Conservation (phyloP, 768 basidiomycete species). For the Mycena haematopus region DNA sequence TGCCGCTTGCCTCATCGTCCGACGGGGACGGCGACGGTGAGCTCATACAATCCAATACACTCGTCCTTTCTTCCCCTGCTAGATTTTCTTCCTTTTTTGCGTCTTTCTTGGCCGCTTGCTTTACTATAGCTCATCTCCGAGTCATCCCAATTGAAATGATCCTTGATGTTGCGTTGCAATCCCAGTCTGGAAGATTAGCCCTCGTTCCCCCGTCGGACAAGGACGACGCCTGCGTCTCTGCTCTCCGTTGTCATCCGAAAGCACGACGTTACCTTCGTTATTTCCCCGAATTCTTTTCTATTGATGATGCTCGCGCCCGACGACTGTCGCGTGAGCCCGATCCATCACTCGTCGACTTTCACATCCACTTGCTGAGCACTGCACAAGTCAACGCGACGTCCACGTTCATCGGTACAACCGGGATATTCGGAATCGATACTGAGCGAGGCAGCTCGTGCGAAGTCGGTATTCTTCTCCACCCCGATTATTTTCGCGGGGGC, state of each 20-base stretch:
- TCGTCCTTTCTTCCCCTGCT: too few relatives aligned
- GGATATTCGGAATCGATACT: slow-evolving; percentile 50
- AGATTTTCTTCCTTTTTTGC: too few relatives aligned
- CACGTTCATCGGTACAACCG: slow-evolving; percentile 46
- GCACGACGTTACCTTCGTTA: slow-evolving; percentile 46
- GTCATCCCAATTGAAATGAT: neutral
- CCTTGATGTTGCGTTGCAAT: neutral
- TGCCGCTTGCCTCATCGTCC: too few relatives aligned
- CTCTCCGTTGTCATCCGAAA: slow-evolving; percentile 46
- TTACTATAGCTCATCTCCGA: too few relatives aligned
- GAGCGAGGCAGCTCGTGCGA: slow-evolving; percentile 44
- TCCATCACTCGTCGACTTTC: slow-evolving; percentile 41
- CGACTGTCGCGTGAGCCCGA: slow-evolving; percentile 45
- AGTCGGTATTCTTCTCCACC: slow-evolving; percentile 49
- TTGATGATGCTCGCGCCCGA: slow-evolving; percentile 42
- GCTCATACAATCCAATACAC: too few relatives aligned
- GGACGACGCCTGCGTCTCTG: slow-evolving; percentile 44
- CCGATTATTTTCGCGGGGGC: slow-evolving; percentile 46
- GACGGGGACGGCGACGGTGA: too few relatives aligned
- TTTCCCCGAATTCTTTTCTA: slow-evolving; percentile 43
- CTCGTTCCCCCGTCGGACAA: slow-evolving; percentile 42
- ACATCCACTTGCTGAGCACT: too few relatives aligned
- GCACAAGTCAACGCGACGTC: too few relatives aligned
- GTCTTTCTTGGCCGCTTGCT: too few relatives aligned
- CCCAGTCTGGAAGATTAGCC: slow-evolving; percentile 37